A percentile compares a stretch with the other conserved stretches of the same genome.
These are phyloP conservation scores for Conticribra weissflogii DNA, from an alignment of 108 stramenopile genomes.

Conservation along the genomic window DNA sequence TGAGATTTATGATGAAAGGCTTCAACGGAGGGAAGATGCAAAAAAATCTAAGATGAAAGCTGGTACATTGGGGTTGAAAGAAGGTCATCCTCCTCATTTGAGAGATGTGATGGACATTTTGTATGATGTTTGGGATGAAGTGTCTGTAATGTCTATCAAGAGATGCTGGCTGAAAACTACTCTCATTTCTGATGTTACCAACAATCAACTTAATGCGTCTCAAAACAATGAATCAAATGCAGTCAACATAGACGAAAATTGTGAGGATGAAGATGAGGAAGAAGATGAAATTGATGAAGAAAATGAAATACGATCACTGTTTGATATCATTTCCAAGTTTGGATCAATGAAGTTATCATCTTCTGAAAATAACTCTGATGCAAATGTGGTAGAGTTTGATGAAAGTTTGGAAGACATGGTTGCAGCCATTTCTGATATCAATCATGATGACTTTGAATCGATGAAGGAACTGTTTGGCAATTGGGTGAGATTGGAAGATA, in stretches of 20 bases:
- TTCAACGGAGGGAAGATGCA: not conserved
- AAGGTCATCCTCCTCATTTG: not conserved
- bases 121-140: not conserved
- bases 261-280: not conserved
- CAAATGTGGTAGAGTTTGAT: not conserved
- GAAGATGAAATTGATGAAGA: not conserved
- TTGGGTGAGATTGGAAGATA: not conserved
- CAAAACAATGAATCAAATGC: too few species aligned
- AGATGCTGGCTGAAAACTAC: not conserved
- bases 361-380: not conserved
- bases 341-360: not conserved
- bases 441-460: not conserved
- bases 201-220: too few species aligned
- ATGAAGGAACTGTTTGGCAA: not conserved
- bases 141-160: not conserved
- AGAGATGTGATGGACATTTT: slow-evolving; percentile 5
- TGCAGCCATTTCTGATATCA: not conserved
- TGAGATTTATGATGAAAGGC: slow-evolving; percentile 5
- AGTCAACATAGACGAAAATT: not conserved
- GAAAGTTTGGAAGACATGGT: slow-evolving; percentile 1
- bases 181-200: too few species aligned
- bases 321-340: not conserved
- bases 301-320: not conserved
- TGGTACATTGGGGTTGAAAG: not conserved
- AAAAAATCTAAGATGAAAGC: slow-evolving; percentile 1